Evolutionary conservation across 495 filamentous ascomycete genomes (phyloP), one percentile per base, ranked within the genome.

Genomic region (Sporormia fimetaria): DNA sequence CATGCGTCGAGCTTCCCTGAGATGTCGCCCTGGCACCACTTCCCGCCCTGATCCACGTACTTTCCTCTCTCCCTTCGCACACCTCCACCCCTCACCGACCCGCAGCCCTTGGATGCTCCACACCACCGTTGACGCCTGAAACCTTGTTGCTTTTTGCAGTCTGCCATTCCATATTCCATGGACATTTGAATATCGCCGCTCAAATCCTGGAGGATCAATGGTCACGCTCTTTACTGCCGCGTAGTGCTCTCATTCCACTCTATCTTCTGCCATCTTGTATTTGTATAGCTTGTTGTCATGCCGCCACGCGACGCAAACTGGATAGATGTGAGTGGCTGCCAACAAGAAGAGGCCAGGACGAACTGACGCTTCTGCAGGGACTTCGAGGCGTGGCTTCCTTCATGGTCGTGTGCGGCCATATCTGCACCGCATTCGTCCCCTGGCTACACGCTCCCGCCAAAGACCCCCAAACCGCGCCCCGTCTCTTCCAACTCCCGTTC

Each of bases 321-420:
- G 52, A 40, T 55, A 29, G 52, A 55, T 38, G 52, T 55, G 35
- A 42, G 51, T 40, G 15, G 10, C 20, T 33, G 17, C 9, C 30
- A 21, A 21, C 16, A 3, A 16, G 16, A 21, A 21, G 16, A 10
- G 39, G 28, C 15, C 15, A 22, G 6, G 24, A 12, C 10, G 4
- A 39, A 25, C 40, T 42, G 17, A 47, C 36, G 17, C 18, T 7
- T 29, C 32, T 42, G 11, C 29, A 57, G 55, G 55, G 55, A 27
- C 49, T 57, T 5, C 47, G 55, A 27, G 55, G 55, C 9, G 22
- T 45, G 15, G 55, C 55, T 15, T 52, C 55, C 1, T 55, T 57
- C 21, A 49, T 55, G 36, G 52, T 57, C 15, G 55, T 57, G 5
- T 24, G 21, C 28, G 52, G 55, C 21, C 55, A 57, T 43, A 36